phyloP scores from a whole-genome alignment of 805 yeast genomes.

The Candida piceae region DNA sequence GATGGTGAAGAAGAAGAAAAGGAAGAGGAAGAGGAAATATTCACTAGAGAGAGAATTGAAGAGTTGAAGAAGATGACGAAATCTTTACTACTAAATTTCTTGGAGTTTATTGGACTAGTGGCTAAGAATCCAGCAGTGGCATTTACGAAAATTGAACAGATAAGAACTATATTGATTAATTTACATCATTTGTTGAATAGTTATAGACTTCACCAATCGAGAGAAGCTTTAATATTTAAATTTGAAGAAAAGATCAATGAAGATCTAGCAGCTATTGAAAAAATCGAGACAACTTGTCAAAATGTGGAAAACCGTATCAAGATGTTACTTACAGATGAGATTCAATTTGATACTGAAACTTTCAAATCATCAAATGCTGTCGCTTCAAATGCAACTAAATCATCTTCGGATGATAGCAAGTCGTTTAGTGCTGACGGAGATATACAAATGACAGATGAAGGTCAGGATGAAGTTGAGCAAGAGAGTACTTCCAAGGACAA shows the following conservation, averaged over 20 bases:
- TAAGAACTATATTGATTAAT: constrained; percentile 76
- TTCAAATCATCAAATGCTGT: too few species aligned
- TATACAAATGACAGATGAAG: background rate
- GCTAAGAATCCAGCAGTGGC: constrained; percentile 64
- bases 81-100: constrained; percentile 71
- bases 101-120: constrained; percentile 77
- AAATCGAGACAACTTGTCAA: constrained; percentile 36
- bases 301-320: constrained; percentile 36
- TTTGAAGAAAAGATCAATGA: constrained; percentile 57
- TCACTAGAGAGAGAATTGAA: constrained; percentile 50
- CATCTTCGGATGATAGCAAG: background rate
- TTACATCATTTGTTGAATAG: constrained; percentile 89
- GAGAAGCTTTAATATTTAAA: constrained; percentile 79
- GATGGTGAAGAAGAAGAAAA: constrained; percentile 16
- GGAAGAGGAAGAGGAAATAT: constrained; percentile 32
- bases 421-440: background rate
- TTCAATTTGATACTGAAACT: constrained; percentile 10
- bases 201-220: constrained; percentile 91
- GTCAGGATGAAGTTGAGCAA: background rate
- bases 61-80: constrained; percentile 78
- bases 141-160: constrained; percentile 62
- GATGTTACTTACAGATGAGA: constrained; percentile 17
- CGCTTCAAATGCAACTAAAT: too few species aligned
- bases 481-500: constrained; percentile 12
- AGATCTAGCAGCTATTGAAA: constrained; percentile 32